These are phyloP conservation scores for Apiospora arundinis DNA, from an alignment of 2,329 filamentous ascomycete genomes.

Conservation along the genomic window DNA sequence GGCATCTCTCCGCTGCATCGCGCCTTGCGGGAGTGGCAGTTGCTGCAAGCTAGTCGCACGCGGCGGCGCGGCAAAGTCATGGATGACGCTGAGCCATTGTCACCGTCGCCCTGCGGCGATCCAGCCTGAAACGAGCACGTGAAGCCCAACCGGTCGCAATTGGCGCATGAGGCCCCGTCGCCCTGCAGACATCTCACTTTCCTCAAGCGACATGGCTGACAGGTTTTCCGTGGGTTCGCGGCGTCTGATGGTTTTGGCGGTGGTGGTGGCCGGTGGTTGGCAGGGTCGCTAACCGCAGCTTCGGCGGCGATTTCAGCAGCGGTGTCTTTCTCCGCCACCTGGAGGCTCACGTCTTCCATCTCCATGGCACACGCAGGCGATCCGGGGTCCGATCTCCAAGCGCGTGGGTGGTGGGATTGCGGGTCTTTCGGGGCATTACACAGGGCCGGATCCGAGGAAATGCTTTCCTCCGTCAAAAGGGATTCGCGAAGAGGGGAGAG, in stretches of 20 bases:
- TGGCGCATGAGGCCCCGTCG: conserved; percentile 58
- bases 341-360: conserved; percentile 44
- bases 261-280: conserved; percentile 36
- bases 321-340: conserved; percentile 42
- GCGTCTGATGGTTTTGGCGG: conserved; percentile 39
- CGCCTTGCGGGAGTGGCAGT: conserved; percentile 64
- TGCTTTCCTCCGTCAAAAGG: conserved; percentile 7
- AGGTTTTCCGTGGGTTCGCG: conserved; percentile 20
- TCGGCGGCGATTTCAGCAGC: conserved; percentile 43
- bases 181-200: conserved; percentile 63
- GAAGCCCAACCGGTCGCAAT: conserved; percentile 64
- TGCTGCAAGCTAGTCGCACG: conserved; percentile 62
- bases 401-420: conserved; percentile 16
- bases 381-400: conserved; percentile 15
- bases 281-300: conserved; percentile 40
- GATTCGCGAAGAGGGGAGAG: not conserved
- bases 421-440: conserved; percentile 17
- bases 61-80: conserved; percentile 56
- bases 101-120: conserved; percentile 41
- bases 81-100: conserved; percentile 43
- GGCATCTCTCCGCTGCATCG: conserved; percentile 64
- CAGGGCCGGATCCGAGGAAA: conserved; percentile 15
- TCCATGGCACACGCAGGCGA: conserved; percentile 34
- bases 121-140: conserved; percentile 62
- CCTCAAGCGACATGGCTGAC: conserved; percentile 40